Conservation (phyloP, 1,284 basidiomycete genomes). For the Pseudozyma sp. region DNA sequence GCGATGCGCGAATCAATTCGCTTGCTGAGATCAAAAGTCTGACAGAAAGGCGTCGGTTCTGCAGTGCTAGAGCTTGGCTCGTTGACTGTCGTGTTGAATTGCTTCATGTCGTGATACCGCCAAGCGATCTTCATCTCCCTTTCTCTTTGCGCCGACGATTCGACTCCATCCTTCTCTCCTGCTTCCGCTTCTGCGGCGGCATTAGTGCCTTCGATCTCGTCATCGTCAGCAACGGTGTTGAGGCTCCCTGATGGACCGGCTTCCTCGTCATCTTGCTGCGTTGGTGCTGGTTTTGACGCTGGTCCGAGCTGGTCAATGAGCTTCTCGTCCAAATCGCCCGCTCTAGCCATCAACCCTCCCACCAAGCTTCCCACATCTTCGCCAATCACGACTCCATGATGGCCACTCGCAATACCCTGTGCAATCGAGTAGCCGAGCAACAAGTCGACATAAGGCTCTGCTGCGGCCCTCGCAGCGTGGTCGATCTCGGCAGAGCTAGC, state of each 20-base stretch:
- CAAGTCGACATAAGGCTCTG: constrained; percentile 81
- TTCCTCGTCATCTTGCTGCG: not conserved
- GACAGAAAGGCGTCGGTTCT: constrained; percentile 73
- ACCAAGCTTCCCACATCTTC: constrained; percentile 71
- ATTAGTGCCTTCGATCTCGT: constrained; percentile 1
- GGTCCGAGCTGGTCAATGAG: constrained; percentile 24
- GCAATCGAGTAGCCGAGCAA: constrained; percentile 88
- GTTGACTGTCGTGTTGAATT: constrained; percentile 85
- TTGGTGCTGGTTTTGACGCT: not conserved
- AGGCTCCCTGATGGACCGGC: constrained; percentile 33
- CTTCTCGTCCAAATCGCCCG: constrained; percentile 44
- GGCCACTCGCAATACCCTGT: constrained; percentile 82
- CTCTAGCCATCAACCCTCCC: constrained; percentile 58
- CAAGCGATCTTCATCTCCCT: constrained; percentile 75
- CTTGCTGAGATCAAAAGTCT: constrained; percentile 78
- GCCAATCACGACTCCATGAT: constrained; percentile 76
- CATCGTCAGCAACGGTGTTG: constrained; percentile 32
- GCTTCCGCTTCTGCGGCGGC: not conserved
- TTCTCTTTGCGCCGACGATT: constrained; percentile 15
- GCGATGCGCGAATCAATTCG: constrained; percentile 47
- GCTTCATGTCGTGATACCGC: constrained; percentile 92
- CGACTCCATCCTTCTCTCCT: not conserved
- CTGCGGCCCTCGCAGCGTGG: constrained; percentile 42
- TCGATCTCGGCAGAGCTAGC: constrained; percentile 72
- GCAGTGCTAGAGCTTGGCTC: constrained; percentile 13